Evolutionary conservation across 1,284 basidiomycete genomes (phyloP).

Genomic region (Fomitopsis palustris): DNA sequence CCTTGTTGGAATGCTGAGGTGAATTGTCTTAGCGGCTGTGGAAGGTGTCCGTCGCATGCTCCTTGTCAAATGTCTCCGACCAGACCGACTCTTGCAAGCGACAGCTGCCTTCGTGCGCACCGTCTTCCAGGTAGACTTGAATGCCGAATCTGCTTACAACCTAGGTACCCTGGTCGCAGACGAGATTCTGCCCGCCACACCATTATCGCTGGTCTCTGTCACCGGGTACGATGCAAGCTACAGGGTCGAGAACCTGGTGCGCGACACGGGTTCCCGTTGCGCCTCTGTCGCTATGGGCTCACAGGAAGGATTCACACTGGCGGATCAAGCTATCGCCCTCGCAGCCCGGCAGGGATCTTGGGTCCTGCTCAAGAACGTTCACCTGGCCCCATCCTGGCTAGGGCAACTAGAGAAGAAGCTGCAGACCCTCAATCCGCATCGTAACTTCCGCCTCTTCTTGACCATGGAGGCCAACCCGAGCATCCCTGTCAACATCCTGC

Average conservation of each 20-base stretch:
- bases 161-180: slow-evolving; percentile 73
- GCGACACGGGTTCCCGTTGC: slow-evolving; percentile 71
- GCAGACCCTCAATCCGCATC: slow-evolving; percentile 87
- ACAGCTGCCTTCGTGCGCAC: slow-evolving; percentile 71
- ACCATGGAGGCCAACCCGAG: slow-evolving; percentile 94
- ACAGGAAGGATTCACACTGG: slow-evolving; percentile 91
- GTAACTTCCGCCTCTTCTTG: slow-evolving; percentile 91
- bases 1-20: not conserved
- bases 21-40: slow-evolving; percentile 51
- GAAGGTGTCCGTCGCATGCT: slow-evolving; percentile 74
- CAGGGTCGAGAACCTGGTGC: slow-evolving; percentile 86
- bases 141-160: slow-evolving; percentile 68
- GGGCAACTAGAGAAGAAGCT: slow-evolving; percentile 94
- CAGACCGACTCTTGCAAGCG: slow-evolving; percentile 84
- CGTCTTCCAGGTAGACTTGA: slow-evolving; percentile 81
- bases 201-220: slow-evolving; percentile 89
- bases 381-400: slow-evolving; percentile 91
- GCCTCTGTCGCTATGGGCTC: slow-evolving; percentile 97
- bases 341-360: slow-evolving; percentile 90
- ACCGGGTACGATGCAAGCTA: slow-evolving; percentile 97
- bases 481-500: slow-evolving; percentile 93
- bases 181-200: slow-evolving; percentile 78
- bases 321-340: slow-evolving; percentile 90
- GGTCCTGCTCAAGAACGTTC: slow-evolving; percentile 96
- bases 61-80: slow-evolving; percentile 86